Evolutionary conservation across 108 stramenopile genomes (phyloP).

Genomic region (Epithemia pelagica): DNA sequence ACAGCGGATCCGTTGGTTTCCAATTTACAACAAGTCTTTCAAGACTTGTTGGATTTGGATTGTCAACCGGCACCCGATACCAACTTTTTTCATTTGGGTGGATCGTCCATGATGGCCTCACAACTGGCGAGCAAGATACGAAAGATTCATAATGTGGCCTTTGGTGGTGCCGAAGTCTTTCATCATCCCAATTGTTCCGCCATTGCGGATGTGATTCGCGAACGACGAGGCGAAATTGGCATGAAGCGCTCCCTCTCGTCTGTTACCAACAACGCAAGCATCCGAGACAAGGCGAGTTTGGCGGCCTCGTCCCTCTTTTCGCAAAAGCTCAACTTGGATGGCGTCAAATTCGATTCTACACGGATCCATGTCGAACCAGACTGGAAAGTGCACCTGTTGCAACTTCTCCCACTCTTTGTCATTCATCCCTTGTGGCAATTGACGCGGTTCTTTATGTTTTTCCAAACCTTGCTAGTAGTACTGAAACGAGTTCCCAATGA

Average conservation of each 20-base stretch:
- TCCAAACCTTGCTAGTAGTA: conserved; percentile 24
- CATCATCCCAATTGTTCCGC: conserved; percentile 31
- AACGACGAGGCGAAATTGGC: conserved; percentile 12
- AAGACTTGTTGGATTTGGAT: conserved; percentile 43
- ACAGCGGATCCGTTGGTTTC: conserved; percentile 30
- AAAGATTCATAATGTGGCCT: conserved; percentile 26
- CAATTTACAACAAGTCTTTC: conserved; percentile 36
- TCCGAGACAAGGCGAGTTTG: not conserved
- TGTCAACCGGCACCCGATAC: conserved; percentile 37
- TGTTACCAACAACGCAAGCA: not conserved
- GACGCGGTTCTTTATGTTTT: conserved; percentile 43
- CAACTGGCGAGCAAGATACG: conserved; percentile 47
- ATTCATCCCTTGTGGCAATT: conserved; percentile 44
- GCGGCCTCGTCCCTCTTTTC: not conserved
- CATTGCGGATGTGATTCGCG: conserved; percentile 32
- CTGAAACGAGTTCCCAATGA: conserved; percentile 27
- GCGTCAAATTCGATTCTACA: not conserved
- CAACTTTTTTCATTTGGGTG: conserved; percentile 56
- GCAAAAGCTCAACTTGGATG: not conserved
- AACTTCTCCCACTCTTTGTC: conserved; percentile 31
- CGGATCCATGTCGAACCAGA: not conserved
- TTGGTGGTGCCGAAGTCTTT: conserved; percentile 50
- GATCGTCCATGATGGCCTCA: conserved; percentile 45
- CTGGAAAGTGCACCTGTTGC: conserved; percentile 11
- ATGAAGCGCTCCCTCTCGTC: not conserved